phyloP scores from a whole-genome alignment of 495 filamentous ascomycete species.

The Xylaria curta region DNA sequence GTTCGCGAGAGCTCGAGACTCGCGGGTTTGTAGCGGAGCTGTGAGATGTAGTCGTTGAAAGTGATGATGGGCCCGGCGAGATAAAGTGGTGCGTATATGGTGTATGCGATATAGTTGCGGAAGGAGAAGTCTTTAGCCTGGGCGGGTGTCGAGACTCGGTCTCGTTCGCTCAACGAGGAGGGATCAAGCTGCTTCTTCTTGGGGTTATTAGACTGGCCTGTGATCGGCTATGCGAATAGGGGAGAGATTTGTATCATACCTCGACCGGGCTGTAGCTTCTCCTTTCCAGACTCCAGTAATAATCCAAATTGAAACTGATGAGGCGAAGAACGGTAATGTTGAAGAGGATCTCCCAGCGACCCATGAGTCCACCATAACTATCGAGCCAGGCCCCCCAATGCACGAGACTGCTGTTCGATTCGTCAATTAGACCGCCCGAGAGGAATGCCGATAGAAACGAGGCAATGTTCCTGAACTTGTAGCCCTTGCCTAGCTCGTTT shows the following conservation, averaged over 20 bases:
- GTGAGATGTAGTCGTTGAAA: constrained; percentile 97
- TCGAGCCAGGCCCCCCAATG: constrained; percentile 73
- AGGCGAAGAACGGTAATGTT: constrained; percentile 93
- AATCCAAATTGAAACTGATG: constrained; percentile 96
- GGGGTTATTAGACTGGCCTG: constrained; percentile 61
- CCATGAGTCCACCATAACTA: constrained; percentile 76
- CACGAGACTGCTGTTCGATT: constrained; percentile 48
- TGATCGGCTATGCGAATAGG: background rate
- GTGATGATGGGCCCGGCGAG: constrained; percentile 91
- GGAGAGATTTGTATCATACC: constrained; percentile 63
- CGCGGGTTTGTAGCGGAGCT: constrained; percentile 70
- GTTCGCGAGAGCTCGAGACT: constrained; percentile 72
- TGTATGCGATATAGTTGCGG: constrained; percentile 84
- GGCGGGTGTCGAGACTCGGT: constrained; percentile 80
- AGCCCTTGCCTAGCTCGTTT: constrained; percentile 85
- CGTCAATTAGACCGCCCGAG: constrained; percentile 36
- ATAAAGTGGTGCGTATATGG: constrained; percentile 91
- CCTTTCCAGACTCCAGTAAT: constrained; percentile 86
- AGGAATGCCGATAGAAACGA: constrained; percentile 52
- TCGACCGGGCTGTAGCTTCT: constrained; percentile 74
- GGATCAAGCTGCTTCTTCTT: constrained; percentile 99
- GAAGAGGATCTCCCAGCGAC: constrained; percentile 94
- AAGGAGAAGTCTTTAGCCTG: constrained; percentile 74
- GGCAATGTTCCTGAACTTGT: constrained; percentile 69
- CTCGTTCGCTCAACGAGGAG: constrained; percentile 80